These are phyloP conservation scores for Aaosphaeria arxii DNA, from an alignment of 2,329 filamentous ascomycete genomes.

Conservation along the genomic window DNA sequence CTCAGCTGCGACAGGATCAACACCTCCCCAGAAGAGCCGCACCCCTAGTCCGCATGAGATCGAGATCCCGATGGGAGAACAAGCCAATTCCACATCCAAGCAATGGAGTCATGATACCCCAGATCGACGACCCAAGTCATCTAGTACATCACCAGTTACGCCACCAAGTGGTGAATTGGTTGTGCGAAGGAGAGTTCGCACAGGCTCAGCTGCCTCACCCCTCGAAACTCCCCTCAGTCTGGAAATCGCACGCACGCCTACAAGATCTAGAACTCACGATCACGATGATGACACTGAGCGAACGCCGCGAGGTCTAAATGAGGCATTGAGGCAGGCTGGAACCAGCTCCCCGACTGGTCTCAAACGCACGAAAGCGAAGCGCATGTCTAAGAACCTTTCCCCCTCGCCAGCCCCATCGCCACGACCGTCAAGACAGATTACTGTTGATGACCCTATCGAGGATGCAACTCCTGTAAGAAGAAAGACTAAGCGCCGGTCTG, in stretches of 20 bases:
- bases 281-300: slow-evolving; percentile 18
- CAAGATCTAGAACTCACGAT: slow-evolving; percentile 7
- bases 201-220: slow-evolving; percentile 8
- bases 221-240: slow-evolving; percentile 14
- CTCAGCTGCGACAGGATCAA: slow-evolving; percentile 30
- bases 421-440: slow-evolving; percentile 32
- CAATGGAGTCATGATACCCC: slow-evolving; percentile 42
- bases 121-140: slow-evolving; percentile 23
- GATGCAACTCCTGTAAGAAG: slow-evolving; percentile 20
- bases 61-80: slow-evolving; percentile 62
- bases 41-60: slow-evolving; percentile 53
- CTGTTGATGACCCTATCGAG: slow-evolving; percentile 29
- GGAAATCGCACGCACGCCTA: slow-evolving; percentile 5
- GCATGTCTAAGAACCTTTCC: slow-evolving; percentile 29
- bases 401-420: slow-evolving; percentile 24
- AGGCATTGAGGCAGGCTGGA: slow-evolving; percentile 31
- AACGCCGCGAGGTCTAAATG: slow-evolving; percentile 35
- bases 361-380: slow-evolving; percentile 39
- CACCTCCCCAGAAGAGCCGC: slow-evolving; percentile 35
- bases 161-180: slow-evolving; percentile 38
- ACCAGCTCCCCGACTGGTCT: slow-evolving; percentile 30
- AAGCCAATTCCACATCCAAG: slow-evolving; percentile 45
- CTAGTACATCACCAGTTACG: slow-evolving; percentile 32
- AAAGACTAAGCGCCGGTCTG: slow-evolving; percentile 22
- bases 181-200: slow-evolving; percentile 16